Evolutionary conservation across 305 asterid genomes (phyloP), one percentile per base, ranked within the genome.

Genomic region (Nicotiana rustica): DNA sequence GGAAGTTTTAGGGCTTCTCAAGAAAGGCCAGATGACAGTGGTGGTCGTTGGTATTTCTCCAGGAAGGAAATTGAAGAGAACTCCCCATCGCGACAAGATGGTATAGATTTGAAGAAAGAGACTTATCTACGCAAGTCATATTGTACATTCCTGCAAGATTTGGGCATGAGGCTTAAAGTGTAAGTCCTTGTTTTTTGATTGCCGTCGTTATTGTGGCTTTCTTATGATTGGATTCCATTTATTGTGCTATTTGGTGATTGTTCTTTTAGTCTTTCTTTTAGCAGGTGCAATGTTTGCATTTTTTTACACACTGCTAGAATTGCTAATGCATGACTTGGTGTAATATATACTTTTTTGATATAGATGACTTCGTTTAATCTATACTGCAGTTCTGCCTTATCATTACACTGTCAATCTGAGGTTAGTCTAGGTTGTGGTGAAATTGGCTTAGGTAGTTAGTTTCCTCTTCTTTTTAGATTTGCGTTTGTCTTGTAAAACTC

Each of bases 141-240:
- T 85, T 91, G 95, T 86, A 92, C 92, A 73, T 91, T 90, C 77
- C 86, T 92, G 62, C 96, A 92, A 86, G 97, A 92, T 87, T 88
- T 93, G 76, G 97, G 97, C 85, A 92, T 90, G 97, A 86, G 92
- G 86, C 94, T 93, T 57, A 93, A 91, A 93, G 97, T 93, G 97
- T 93, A 85, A 92, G 97, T 84, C 83, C 68, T 84, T 44, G 66
- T 73, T 19, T 33, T 55, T 33, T 81, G 29, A 33, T 2, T 31
- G 29, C 73, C 33, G 47, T 41, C 47, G 0, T 41, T 0, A 38
- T 15, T 64, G 18, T 47, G n/a, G 13, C 67, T 36, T 78, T 61
- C 36, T 44, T 25, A 21, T 56, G 38, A 65, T 13, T 60, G 79
- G 81, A 65, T 61, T 15, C 64, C 8, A 41, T 41, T 62, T 66